phyloP scores from a whole-genome alignment of 768 basidiomycete species.

The Leccinum rimulosum region DNA sequence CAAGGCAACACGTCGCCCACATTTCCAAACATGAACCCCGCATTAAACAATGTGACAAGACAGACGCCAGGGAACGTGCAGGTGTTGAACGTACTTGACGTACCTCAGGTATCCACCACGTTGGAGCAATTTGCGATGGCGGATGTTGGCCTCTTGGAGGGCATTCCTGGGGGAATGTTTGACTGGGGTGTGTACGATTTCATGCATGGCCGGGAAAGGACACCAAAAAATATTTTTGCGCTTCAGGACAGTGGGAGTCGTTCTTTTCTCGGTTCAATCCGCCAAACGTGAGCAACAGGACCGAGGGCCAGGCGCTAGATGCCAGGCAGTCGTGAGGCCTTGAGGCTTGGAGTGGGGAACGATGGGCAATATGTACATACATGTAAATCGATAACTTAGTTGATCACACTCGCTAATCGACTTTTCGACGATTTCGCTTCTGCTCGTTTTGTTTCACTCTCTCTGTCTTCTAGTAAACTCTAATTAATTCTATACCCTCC shows the following conservation, averaged over 20 bases:
- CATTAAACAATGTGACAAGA: slow-evolving; percentile 52
- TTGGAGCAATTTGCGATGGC: slow-evolving; percentile 65
- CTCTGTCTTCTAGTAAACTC: slow-evolving; percentile 2
- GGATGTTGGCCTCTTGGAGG: slow-evolving; percentile 70
- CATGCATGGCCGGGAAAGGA: background rate
- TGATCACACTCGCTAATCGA: slow-evolving; percentile 15
- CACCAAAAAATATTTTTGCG: slow-evolving; percentile 1
- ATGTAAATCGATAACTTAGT: slow-evolving; percentile 5
- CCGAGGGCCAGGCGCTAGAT: background rate
- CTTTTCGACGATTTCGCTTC: background rate
- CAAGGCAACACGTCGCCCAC: slow-evolving; percentile 21
- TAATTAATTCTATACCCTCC: slow-evolving; percentile 27
- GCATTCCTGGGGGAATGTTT: slow-evolving; percentile 82
- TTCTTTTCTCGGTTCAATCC: slow-evolving; percentile 66
- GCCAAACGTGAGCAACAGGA: slow-evolving; percentile 8
- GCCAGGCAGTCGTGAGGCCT: background rate
- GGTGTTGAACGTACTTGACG: slow-evolving; percentile 74
- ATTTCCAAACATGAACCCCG: slow-evolving; percentile 69
- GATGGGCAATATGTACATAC: slow-evolving; percentile 19
- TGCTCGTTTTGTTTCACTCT: slow-evolving; percentile 4
- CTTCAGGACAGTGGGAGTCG: slow-evolving; percentile 75
- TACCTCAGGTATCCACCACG: slow-evolving; percentile 49
- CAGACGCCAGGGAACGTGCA: slow-evolving; percentile 54
- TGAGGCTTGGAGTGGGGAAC: too few relatives aligned
- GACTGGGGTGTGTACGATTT: slow-evolving; percentile 68